Evolutionary conservation across 1,139 yeast genomes (phyloP).

Genomic region (Geotrichum australiense): DNA sequence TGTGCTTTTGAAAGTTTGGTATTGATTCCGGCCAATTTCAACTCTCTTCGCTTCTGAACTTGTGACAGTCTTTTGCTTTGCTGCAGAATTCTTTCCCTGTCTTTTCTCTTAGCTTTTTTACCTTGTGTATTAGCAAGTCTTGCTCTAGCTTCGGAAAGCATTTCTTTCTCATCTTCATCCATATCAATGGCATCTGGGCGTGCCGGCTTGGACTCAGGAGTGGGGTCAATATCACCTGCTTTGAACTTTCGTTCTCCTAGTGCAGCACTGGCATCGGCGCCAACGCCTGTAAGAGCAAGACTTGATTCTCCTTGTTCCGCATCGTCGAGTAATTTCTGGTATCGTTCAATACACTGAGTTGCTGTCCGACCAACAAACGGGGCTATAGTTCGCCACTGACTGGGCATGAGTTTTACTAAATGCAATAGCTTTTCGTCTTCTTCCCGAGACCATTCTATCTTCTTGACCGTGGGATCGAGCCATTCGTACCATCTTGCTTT

Average conservation of each 20-base stretch:
- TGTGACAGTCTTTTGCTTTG: slow-evolving; percentile 70
- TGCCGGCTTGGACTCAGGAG: slow-evolving; percentile 79
- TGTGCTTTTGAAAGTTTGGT: slow-evolving; percentile 49
- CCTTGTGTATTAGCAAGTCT: slow-evolving; percentile 91
- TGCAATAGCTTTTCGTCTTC: slow-evolving; percentile 71
- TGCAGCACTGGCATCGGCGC: slow-evolving; percentile 42
- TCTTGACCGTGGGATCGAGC: slow-evolving; percentile 66
- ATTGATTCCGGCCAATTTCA: slow-evolving; percentile 78
- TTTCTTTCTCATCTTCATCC: slow-evolving; percentile 85
- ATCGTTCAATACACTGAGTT: slow-evolving; percentile 81
- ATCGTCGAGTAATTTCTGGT: slow-evolving; percentile 65
- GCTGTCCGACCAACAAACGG: slow-evolving; percentile 79
- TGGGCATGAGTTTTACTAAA: slow-evolving; percentile 68
- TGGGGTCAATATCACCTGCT: slow-evolving; percentile 55
- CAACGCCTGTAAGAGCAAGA: slow-evolving; percentile 46
- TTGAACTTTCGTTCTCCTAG: slow-evolving; percentile 19
- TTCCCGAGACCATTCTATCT: slow-evolving; percentile 60
- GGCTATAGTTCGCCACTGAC: slow-evolving; percentile 91
- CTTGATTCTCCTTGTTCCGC: slow-evolving; percentile 37
- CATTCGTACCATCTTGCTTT: slow-evolving; percentile 91
- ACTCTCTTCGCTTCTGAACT: slow-evolving; percentile 74
- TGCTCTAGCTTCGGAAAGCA: slow-evolving; percentile 90
- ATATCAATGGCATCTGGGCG: slow-evolving; percentile 71
- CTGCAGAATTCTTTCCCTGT: slow-evolving; percentile 72
- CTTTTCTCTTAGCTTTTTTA: slow-evolving; percentile 86